A percentile compares a stretch with the other conserved stretches of the same genome.
Evolutionary conservation across 441 rosid genomes (phyloP).

Genomic region (Pelargonium australe): DNA sequence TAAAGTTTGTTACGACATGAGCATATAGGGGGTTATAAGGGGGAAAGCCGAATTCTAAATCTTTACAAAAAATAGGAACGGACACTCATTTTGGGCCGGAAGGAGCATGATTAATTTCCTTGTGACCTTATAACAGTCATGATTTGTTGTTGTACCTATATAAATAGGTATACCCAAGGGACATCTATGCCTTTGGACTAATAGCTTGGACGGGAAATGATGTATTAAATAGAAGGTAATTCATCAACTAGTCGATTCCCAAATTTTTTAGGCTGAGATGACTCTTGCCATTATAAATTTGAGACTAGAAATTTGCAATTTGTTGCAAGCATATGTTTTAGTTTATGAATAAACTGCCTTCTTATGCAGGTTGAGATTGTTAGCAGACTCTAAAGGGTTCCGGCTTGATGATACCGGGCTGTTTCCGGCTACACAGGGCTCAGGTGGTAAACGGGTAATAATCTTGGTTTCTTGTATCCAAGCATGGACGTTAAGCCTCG

Average conservation of each 20-base stretch:
- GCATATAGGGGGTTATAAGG: too few relatives aligned
- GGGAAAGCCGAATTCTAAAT: too few relatives aligned
- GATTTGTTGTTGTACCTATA: not conserved
- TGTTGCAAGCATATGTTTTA: not conserved
- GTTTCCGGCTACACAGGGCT: constrained; percentile 69
- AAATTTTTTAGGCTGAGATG: too few relatives aligned
- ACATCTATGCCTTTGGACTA: constrained; percentile 79
- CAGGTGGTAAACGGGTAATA: constrained; percentile 69
- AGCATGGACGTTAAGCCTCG: not conserved
- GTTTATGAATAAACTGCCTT: not conserved
- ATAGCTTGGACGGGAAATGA: constrained; percentile 96
- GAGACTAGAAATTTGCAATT: not conserved
- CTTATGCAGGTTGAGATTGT: constrained; percentile 63
- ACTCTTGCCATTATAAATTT: not conserved
- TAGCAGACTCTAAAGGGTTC: constrained; percentile 82
- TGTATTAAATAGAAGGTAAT: constrained; percentile 74
- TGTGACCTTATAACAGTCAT: too few relatives aligned
- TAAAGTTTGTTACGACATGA: too few relatives aligned
- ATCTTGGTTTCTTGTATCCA: not conserved
- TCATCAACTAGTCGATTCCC: not conserved
- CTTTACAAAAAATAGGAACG: not conserved
- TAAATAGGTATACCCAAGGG: constrained; percentile 76
- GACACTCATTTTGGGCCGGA: too few relatives aligned
- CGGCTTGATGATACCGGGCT: constrained; percentile 84
- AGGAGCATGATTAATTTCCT: too few relatives aligned